Evolutionary conservation across 176 grass and related monocot genomes (phyloP).

Genomic region (Zoysia pacifica): DNA sequence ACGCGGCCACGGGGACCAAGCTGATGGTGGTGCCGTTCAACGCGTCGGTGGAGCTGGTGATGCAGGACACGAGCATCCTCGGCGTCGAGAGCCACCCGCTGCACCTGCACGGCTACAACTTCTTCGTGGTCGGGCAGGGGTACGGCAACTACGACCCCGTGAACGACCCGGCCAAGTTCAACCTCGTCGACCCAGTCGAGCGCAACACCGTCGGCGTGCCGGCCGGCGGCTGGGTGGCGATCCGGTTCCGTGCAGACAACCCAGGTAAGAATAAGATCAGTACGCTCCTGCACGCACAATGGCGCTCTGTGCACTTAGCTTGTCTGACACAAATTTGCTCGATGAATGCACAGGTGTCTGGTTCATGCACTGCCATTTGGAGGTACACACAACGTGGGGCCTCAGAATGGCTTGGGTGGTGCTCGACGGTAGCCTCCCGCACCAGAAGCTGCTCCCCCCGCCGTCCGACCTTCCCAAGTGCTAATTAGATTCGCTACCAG

Average conservation of each 20-base stretch:
- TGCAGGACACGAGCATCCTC: constrained; percentile 79
- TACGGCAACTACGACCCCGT: constrained; percentile 61
- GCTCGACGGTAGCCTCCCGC: constrained; percentile 42
- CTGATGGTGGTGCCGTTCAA: constrained; percentile 51
- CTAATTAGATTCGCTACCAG: constrained; percentile 14
- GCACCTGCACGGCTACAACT: constrained; percentile 88
- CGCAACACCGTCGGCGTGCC: constrained; percentile 75
- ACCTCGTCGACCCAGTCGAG: constrained; percentile 82
- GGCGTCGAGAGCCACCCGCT: constrained; percentile 79
- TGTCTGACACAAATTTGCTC: neutral
- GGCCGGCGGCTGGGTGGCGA: constrained; percentile 66
- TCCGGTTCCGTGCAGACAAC: constrained; percentile 80
- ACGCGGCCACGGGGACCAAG: constrained; percentile 52
- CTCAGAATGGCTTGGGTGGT: constrained; percentile 63
- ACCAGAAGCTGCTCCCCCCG: constrained; percentile 53
- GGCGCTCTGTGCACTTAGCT: neutral
- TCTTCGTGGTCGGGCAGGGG: constrained; percentile 70
- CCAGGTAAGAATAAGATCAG: constrained; percentile 44
- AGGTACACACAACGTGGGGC: constrained; percentile 59
- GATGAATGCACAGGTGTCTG: constrained; percentile 45
- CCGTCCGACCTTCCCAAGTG: constrained; percentile 59
- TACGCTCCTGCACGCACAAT: too few relatives aligned
- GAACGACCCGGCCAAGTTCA: constrained; percentile 62
- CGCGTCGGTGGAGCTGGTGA: constrained; percentile 65
- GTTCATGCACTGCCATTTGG: constrained; percentile 75